Conservation (phyloP, 805 yeast species). For the Cyberlindnera japonica region DNA sequence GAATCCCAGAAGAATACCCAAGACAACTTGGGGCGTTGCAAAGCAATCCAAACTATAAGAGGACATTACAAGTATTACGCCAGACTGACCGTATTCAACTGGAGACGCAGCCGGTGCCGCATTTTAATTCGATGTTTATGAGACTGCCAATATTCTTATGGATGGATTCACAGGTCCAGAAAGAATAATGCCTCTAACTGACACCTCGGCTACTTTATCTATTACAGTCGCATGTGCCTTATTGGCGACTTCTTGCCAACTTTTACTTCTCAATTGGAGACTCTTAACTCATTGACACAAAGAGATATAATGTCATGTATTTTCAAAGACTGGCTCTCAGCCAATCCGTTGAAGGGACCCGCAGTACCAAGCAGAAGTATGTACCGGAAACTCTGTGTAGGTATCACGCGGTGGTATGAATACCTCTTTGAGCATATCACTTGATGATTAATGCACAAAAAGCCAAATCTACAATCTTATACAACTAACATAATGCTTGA, state of each 20-base stretch:
- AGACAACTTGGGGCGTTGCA: slow-evolving; percentile 41
- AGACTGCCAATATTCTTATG: slow-evolving; percentile 57
- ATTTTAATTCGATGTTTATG: slow-evolving; percentile 71
- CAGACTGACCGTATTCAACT: slow-evolving; percentile 64
- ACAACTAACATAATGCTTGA: not conserved
- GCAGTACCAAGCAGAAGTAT: slow-evolving; percentile 44
- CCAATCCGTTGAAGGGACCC: slow-evolving; percentile 33
- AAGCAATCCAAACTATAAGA: slow-evolving; percentile 52
- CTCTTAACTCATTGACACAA: slow-evolving; percentile 72
- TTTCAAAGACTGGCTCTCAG: slow-evolving; percentile 46
- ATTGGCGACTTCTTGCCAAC: slow-evolving; percentile 73
- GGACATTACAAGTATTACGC: slow-evolving; percentile 68
- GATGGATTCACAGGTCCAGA: slow-evolving; percentile 21
- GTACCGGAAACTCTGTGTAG: slow-evolving; percentile 78
- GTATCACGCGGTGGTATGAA: slow-evolving; percentile 68
- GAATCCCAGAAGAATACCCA: slow-evolving; percentile 33
- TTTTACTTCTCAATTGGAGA: slow-evolving; percentile 75
- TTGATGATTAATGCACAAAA: slow-evolving; percentile 18
- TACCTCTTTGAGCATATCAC: slow-evolving; percentile 55
- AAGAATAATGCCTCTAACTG: slow-evolving; percentile 33
- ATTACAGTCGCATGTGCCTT: slow-evolving; percentile 73
- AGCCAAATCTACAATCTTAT: not conserved
- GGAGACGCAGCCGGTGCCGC: slow-evolving; percentile 74
- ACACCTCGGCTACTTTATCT: slow-evolving; percentile 37
- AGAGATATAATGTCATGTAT: slow-evolving; percentile 69